Percentiles rank a stretch among this genome's conserved stretches.
Conservation (phyloP, 2,329 filamentous ascomycete species). For the Aulographum hederae region DNA sequence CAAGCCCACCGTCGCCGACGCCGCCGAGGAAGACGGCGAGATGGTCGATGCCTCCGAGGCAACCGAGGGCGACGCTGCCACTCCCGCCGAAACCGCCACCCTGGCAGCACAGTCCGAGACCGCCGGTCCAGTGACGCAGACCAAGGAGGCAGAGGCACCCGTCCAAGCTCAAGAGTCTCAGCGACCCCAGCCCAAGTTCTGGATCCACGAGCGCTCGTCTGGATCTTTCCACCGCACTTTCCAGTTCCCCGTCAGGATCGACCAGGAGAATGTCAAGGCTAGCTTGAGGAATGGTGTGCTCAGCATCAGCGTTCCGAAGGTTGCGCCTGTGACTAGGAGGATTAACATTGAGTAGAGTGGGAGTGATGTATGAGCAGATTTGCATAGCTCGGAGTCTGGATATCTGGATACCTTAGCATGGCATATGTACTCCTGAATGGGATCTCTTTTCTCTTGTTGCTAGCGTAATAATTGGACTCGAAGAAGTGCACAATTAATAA, state of each 20-base stretch:
- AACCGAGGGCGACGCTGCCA: slow-evolving; percentile 11
- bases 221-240: slow-evolving; percentile 42
- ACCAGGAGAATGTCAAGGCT: slow-evolving; percentile 43
- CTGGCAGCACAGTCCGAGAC: slow-evolving; percentile 2
- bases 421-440: no score
- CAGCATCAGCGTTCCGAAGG: slow-evolving; percentile 38
- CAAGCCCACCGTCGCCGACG: slow-evolving; percentile 48
- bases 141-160: slow-evolving; percentile 18
- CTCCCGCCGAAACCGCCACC: slow-evolving; percentile 5
- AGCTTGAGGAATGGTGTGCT: slow-evolving; percentile 42
- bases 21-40: slow-evolving; percentile 17
- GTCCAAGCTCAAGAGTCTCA: slow-evolving; percentile 14
- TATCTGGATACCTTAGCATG: no score
- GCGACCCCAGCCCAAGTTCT: slow-evolving; percentile 39
- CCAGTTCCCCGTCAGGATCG: slow-evolving; percentile 36
- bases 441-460: no score
- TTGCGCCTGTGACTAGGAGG: slow-evolving; percentile 27
- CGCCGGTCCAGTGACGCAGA: slow-evolving; percentile 8
- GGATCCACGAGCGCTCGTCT: slow-evolving; percentile 42
- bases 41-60: no score
- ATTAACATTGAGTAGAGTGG: slow-evolving; percentile 42
- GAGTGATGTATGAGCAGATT: no score
- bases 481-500: no score
- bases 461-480: no score
- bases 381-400: no score